Percentiles rank a stretch among this genome's conserved stretches.
These are phyloP conservation scores for Debaryomyces sp. DNA, from an alignment of 1,139 yeast genomes.

Conservation along the genomic window DNA sequence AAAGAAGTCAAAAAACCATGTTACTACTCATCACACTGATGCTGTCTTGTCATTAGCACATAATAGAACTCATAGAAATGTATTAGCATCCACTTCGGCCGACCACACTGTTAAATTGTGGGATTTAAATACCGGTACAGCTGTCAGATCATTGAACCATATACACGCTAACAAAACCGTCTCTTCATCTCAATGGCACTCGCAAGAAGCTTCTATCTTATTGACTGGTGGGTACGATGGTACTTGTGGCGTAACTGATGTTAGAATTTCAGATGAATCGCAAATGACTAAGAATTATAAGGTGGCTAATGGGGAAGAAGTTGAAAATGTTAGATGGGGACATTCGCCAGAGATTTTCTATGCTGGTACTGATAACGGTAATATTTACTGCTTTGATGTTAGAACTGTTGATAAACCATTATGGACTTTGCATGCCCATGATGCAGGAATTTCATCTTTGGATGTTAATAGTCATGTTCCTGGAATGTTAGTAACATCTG, in stretches of 20 bases:
- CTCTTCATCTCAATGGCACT: slow-evolving; percentile 87
- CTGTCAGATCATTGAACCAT: slow-evolving; percentile 67
- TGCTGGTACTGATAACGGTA: slow-evolving; percentile 93
- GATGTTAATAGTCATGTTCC: slow-evolving; percentile 68
- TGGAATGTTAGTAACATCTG: slow-evolving; percentile 82
- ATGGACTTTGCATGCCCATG: slow-evolving; percentile 98
- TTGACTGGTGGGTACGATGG: slow-evolving; percentile 95
- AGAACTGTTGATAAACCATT: slow-evolving; percentile 69
- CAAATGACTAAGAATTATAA: slow-evolving; percentile 64
- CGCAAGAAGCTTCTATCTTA: slow-evolving; percentile 71
- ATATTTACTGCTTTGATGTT: slow-evolving; percentile 85
- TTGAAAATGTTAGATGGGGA: slow-evolving; percentile 80
- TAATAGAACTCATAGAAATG: slow-evolving; percentile 78
- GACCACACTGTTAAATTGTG: slow-evolving; percentile 93
- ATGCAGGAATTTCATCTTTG: slow-evolving; percentile 85
- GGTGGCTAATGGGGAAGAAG: slow-evolving; percentile 71
- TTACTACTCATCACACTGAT: slow-evolving; percentile 85
- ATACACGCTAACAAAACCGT: slow-evolving; percentile 75
- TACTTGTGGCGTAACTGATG: slow-evolving; percentile 77
- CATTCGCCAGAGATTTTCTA: slow-evolving; percentile 63
- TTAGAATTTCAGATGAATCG: slow-evolving; percentile 69
- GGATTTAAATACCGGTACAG: slow-evolving; percentile 79
- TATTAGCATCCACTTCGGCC: slow-evolving; percentile 93
- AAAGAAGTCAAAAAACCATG: slow-evolving; percentile 51
- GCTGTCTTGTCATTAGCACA: slow-evolving; percentile 89